Evolutionary conservation across 352 stramenopile species (phyloP), one percentile per base, ranked within the genome.

Genomic region (Elongisporangium anandrum): DNA sequence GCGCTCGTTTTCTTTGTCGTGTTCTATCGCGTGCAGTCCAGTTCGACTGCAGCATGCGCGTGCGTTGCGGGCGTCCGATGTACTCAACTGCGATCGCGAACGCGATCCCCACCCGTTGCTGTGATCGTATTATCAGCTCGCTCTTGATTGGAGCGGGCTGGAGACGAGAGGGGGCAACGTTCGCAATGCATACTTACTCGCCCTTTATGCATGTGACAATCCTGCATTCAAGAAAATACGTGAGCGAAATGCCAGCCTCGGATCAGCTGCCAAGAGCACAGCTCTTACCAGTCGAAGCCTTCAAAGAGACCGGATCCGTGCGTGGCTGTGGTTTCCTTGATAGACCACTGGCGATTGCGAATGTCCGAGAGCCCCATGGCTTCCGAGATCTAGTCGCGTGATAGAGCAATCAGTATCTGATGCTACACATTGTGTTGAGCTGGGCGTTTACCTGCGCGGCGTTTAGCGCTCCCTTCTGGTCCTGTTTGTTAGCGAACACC

Each of bases 401-500:
- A 53, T 22, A 70, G 16, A n/a, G 38, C 16, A 15, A 34, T 17
- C 22, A 6, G 15, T 56, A 2, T 10, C 24, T 47, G 21, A 10
- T 34, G 17, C 16, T 3, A 4, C 26, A 5, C n/a, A 9, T 6
- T 15, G 8, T 13, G 7, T 5, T 10, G 17, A 26, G 12, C 15
- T 13, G 8, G 39, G 3, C 15, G 56, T 67, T 24, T 52, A 96
- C 85, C 80, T 96, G 84, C 52, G 84, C 85, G 49, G 87, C 87
- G 29, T 94, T 94, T 38, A 96, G 62, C 5, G 97, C 95, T 22
- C 97, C 97, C 54, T 96, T 97, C 64, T 99, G 96, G 85, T 99
- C 97, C 75, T 99, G 97, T 69, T 99, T 99, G 79, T 99, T 99
- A 26, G 97, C 97, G 83, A 99, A 99, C 15, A 99, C 97, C 38